A percentile compares a stretch with the other conserved stretches of the same genome.
Conservation (phyloP, 345 rosid species). For the Stellera chamaejasme region DNA sequence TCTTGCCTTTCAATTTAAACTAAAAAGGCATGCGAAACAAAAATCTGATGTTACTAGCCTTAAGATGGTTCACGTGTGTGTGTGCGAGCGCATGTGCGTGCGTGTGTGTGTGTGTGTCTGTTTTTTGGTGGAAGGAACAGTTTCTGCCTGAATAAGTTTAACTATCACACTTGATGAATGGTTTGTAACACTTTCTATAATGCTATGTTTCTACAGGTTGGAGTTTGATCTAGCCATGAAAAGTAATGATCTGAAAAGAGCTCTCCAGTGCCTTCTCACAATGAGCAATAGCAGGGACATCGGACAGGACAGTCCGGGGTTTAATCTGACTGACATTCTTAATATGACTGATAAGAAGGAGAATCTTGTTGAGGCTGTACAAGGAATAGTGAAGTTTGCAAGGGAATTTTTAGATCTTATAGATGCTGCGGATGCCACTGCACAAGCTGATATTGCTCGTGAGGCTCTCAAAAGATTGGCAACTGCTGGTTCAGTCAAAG, state of each 20-base stretch:
- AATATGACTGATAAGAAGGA: slow-evolving; percentile 77
- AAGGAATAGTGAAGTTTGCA: slow-evolving; percentile 85
- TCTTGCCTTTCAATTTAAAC: no score
- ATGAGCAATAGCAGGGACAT: slow-evolving; percentile 96
- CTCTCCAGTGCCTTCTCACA: slow-evolving; percentile 92
- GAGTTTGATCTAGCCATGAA: slow-evolving; percentile 99
- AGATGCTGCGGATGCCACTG: slow-evolving; percentile 99
- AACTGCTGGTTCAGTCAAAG: slow-evolving; percentile 93
- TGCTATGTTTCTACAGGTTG: slow-evolving; percentile 41
- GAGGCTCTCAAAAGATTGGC: slow-evolving; percentile 96
- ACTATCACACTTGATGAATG: neutral
- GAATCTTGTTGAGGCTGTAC: slow-evolving; percentile 86
- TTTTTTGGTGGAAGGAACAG: no score
- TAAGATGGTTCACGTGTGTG: no score
- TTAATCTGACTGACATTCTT: slow-evolving; percentile 82
- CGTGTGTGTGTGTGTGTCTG: no score
- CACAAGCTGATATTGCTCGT: slow-evolving; percentile 81
- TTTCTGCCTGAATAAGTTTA: slow-evolving; percentile 1
- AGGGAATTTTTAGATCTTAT: slow-evolving; percentile 95
- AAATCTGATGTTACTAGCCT: no score
- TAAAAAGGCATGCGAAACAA: no score
- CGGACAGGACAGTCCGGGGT: slow-evolving; percentile 70
- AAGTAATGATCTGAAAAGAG: slow-evolving; percentile 96
- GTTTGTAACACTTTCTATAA: neutral
- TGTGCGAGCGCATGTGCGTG: no score